phyloP scores from a whole-genome alignment of 108 stramenopile species.

The Nitzschia sp. region DNA sequence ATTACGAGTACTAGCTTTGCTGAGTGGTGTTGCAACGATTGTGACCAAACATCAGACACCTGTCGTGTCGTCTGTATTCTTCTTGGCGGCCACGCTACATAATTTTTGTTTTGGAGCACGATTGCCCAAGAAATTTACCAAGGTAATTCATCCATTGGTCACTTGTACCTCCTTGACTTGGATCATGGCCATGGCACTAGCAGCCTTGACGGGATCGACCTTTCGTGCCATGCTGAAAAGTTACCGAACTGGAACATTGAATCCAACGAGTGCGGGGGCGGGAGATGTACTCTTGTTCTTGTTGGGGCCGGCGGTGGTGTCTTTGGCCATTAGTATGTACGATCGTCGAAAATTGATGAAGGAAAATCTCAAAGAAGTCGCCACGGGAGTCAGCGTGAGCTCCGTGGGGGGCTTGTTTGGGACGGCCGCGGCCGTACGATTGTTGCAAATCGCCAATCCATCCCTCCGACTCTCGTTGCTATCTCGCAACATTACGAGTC shows the following conservation, averaged over 20 bases:
- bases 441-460: conserved; percentile 48
- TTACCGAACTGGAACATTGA: conserved; percentile 63
- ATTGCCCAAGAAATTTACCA: conserved; percentile 62
- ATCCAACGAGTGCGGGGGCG: conserved; percentile 55
- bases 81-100: conserved; percentile 57
- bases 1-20: conserved; percentile 42
- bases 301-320: conserved; percentile 80
- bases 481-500: conserved; percentile 87
- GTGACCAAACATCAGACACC: conserved; percentile 28
- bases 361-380: conserved; percentile 67
- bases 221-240: conserved; percentile 51
- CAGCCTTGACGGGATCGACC: conserved; percentile 42
- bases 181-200: conserved; percentile 22
- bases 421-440: conserved; percentile 65
- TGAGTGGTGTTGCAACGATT: conserved; percentile 38
- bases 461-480: conserved; percentile 74
- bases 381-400: conserved; percentile 51
- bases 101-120: conserved; percentile 72
- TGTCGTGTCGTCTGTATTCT: conserved; percentile 51
- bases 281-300: conserved; percentile 79
- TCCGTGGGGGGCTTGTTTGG: conserved; percentile 76
- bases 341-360: conserved; percentile 60
- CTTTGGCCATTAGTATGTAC: conserved; percentile 79
- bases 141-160: conserved; percentile 74
- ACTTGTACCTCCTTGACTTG: conserved; percentile 53